Evolutionary conservation across 352 stramenopile species (phyloP).

Genomic region (Globisporangium yorkense): DNA sequence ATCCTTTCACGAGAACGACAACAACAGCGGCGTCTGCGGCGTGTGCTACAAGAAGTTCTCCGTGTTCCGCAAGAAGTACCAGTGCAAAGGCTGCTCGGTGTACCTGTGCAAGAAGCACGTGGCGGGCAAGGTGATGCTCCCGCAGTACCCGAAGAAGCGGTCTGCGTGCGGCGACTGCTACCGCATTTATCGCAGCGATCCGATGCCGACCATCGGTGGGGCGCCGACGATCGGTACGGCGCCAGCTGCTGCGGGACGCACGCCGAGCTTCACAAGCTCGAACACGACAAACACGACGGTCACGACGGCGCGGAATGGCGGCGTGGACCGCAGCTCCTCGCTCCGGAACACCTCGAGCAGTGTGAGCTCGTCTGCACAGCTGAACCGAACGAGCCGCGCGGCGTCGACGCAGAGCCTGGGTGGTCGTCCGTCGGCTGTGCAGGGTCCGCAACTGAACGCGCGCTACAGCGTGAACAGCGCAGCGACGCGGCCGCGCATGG

Average conservation of each 20-base stretch:
- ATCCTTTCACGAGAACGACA: conserved; percentile 34
- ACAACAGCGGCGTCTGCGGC: conserved; percentile 59
- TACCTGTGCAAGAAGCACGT: conserved; percentile 80
- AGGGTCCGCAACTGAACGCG: conserved; percentile 38
- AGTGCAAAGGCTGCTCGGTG: conserved; percentile 77
- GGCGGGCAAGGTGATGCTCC: conserved; percentile 59
- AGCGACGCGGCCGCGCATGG: conserved; percentile 16
- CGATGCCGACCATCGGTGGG: conserved; percentile 29
- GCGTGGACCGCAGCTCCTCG: conserved; percentile 7
- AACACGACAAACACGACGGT: conserved; percentile 8
- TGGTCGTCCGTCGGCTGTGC: conserved; percentile 34
- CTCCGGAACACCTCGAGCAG: conserved; percentile 9
- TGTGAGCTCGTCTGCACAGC: conserved; percentile 7
- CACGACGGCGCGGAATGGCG: conserved; percentile 4
- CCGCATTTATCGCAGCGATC: conserved; percentile 48
- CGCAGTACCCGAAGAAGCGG: conserved; percentile 56
- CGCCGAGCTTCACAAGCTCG: conserved; percentile 15
- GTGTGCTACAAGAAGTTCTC: conserved; percentile 86
- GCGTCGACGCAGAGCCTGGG: conserved; percentile 46
- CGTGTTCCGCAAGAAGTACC: conserved; percentile 85
- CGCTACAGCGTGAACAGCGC: conserved; percentile 40
- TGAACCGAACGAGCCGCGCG: conserved; percentile 24
- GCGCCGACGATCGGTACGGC: conserved; percentile 5
- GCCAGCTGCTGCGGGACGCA: conserved; percentile 9
- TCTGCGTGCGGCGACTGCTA: conserved; percentile 77